These are phyloP conservation scores for Nakaseomyces uthaithaninus DNA, from an alignment of 1,139 yeast genomes.

Conservation along the genomic window DNA sequence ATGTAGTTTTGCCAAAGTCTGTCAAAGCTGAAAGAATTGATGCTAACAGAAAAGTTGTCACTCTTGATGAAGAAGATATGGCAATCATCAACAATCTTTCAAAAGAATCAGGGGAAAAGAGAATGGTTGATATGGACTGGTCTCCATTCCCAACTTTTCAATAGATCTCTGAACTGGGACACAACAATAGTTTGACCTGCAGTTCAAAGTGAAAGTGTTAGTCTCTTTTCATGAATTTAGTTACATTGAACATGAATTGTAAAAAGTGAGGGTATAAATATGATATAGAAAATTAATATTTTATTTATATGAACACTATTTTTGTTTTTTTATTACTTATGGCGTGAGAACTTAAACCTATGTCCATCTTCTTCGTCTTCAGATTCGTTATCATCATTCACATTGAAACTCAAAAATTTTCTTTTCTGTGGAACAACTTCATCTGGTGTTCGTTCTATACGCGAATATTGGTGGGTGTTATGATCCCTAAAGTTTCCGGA, in stretches of 20 bases:
- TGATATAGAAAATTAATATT: no score
- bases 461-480: neutral
- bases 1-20: slow-evolving; percentile 67
- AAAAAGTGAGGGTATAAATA: no score
- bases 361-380: slow-evolving; percentile 32
- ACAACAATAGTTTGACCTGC: no score
- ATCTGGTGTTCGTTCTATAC: neutral
- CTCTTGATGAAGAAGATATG: slow-evolving; percentile 49
- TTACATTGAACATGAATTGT: no score
- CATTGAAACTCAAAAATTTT: neutral
- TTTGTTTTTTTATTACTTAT: no score
- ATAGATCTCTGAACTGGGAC: slow-evolving; percentile 10
- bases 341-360: slow-evolving; percentile 33
- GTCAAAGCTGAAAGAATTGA: slow-evolving; percentile 50
- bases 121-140: slow-evolving; percentile 41
- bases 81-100: slow-evolving; percentile 41
- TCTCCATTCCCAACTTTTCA: slow-evolving; percentile 27
- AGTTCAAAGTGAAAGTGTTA: no score
- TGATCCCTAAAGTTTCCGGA: neutral
- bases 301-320: neutral
- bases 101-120: slow-evolving; percentile 40
- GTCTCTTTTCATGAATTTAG: no score
- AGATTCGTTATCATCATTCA: slow-evolving; percentile 10
- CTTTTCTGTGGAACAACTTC: neutral
- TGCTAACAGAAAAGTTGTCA: slow-evolving; percentile 44